Base-by-base conservation (phyloP, 257 asterid species). In the Knoxia roxburghii region DNA sequence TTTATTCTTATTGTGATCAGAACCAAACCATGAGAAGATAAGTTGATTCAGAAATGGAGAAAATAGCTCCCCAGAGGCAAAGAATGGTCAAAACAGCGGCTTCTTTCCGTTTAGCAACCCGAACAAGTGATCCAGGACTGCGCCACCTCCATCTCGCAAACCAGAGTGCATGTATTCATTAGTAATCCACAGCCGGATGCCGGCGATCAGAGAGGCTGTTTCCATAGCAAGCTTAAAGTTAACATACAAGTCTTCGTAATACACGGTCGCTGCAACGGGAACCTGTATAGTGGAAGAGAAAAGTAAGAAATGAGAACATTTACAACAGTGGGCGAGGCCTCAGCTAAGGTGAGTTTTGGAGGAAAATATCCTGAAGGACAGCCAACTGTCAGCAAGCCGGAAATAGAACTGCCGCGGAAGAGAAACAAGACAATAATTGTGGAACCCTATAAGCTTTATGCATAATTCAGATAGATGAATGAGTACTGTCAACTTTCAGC, bases 101-200 rank as follows among this genome's bases (percentile, higher is more conserved):
- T 83, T 90, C 80, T 85, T 93, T 65, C 99, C 97, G 60, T 81
- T 90, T 65, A 93, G 81, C 95, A 93, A 75, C 41, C 90, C 95
- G 2, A 86, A 76, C 75, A 93, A 76, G 72, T 81, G 91, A 77
- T 83, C 95, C 79, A 93, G 76, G 49, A 93, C 95, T 15, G 55
- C 85, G 17, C 82, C 81, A 0, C 95, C 96, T 11, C 83, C 91
- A 43, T 93, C 99, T 80, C 97, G 79, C 78, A 93, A 62, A 32
- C 97, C 99, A 68, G 99, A 93, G 77, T 93, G 99, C 97, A 90
- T 90, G 65, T 85, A 93, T 68, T 93, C 97, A 43, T 93, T 93
- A 1, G 99, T 93, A 67, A 93, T 81, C 97, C 97, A 93, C 59
- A 81, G 72, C 80, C 97, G 78, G 46, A 88, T 83, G 67, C 95